Evolutionary conservation across 1,139 yeast species (phyloP), one percentile per base, ranked within the genome.

Genomic region (Zygotorulaspora mrakii): DNA sequence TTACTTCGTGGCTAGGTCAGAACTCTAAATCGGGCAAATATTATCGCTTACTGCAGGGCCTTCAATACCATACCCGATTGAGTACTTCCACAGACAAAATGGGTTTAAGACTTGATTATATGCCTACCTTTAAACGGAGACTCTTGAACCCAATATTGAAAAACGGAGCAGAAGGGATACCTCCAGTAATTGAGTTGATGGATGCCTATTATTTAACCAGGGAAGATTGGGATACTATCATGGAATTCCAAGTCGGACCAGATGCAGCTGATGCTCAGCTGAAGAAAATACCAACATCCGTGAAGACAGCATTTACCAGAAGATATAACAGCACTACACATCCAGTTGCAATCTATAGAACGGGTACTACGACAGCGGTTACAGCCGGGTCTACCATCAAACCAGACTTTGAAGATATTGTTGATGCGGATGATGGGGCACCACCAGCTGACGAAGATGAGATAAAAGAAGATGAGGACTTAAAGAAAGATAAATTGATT

Each of bases 1-100:
- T 94, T 64, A 78, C 96, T 1, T 67, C 82, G 1, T 88, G 94
- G 85, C 70, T 94, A 45, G 99, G 99, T 1, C 91, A 89, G 60
- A 84, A 85, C 57, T 88, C 96, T 13, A 88, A 87, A 64, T 71
- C 76, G 23, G 78, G 82, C 67, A 91, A 91, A 64, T 85, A 76
- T 57, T 77, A 72, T 47, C 73, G 98, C 46, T 62, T 86, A 46
- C 68, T 94, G 33, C 96, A 89, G 52, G 97, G 88, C 57, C 56
- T 94, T 36, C 95, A 88, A 48, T 83, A 94, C 52, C 96, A 89
- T 58, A 78, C 95, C 10, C 74, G 95, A 35, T 71, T 88, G 43
- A 73, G 79, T 49, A 83, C 95, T 0, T 79, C 86, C 10, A 83
- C 95, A 0, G 83, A 85, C 53, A 79, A 82, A 50, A 64, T 67